Conservation (phyloP, 345 rosid genomes). For the Crucihimalaya himalaica region DNA sequence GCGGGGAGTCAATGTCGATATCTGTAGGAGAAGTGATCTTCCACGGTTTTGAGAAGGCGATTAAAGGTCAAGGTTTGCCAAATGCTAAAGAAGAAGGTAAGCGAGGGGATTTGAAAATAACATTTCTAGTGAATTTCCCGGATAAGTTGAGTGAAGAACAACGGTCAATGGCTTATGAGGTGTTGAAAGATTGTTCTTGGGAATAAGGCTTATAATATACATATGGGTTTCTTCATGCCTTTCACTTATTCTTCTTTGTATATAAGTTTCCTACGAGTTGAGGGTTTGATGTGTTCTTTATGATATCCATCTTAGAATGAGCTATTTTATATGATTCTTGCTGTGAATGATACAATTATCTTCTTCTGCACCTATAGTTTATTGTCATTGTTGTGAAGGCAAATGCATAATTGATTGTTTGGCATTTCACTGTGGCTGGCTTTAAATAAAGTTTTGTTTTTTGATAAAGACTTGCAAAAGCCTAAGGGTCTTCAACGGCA, state of each 20-base stretch:
- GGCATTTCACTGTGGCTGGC: neutral
- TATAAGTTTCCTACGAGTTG: constrained; percentile 28
- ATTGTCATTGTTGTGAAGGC: neutral
- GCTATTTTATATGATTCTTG: neutral
- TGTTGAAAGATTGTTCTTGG: constrained; percentile 58
- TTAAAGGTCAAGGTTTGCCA: constrained; percentile 79
- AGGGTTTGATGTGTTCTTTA: constrained; percentile 7
- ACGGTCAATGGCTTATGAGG: constrained; percentile 46
- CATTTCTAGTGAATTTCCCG: constrained; percentile 66
- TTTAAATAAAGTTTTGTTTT: too few relatives aligned
- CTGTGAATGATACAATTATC: neutral
- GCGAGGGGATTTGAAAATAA: constrained; percentile 66
- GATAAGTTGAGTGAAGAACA: constrained; percentile 52
- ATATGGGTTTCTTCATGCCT: neutral
- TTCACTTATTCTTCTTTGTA: constrained; percentile 24
- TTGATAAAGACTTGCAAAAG: too few relatives aligned
- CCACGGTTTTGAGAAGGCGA: constrained; percentile 66
- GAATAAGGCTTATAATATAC: neutral
- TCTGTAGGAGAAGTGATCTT: constrained; percentile 55
- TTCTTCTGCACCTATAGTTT: constrained; percentile 12
- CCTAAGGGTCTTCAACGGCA: too few relatives aligned
- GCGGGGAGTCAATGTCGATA: constrained; percentile 58
- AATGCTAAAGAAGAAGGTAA: constrained; percentile 49
- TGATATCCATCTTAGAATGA: neutral
- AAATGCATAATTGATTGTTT: neutral